Conservation (phyloP, 176 grass and related monocot species). For the Lolium multiflorum region DNA sequence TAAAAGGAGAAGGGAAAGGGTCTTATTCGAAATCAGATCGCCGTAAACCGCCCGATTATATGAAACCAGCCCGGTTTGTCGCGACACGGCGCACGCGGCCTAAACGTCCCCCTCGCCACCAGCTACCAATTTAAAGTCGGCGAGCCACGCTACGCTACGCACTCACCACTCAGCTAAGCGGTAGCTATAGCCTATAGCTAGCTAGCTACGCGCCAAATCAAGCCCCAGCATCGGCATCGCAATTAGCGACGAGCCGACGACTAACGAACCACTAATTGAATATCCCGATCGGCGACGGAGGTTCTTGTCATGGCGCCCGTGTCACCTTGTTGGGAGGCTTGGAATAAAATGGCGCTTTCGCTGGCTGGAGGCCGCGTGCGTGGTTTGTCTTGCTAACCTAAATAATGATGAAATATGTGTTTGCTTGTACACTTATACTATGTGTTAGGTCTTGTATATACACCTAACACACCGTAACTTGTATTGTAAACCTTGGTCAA, state of each 20-base stretch:
- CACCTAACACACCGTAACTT: no score
- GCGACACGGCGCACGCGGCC: conserved; percentile 1
- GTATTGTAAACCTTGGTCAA: no score
- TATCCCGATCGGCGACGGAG: not conserved
- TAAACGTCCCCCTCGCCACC: conserved; percentile 22
- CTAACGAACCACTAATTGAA: not conserved
- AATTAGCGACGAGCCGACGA: not conserved
- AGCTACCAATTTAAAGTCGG: not conserved
- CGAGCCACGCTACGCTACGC: not conserved
- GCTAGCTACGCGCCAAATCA: not conserved
- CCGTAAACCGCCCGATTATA: not conserved
- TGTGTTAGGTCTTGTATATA: no score
- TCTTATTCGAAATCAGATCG: not conserved
- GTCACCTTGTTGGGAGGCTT: not conserved
- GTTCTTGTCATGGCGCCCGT: not conserved
- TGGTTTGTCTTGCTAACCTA: not conserved
- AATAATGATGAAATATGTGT: no score
- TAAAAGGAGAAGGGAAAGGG: not conserved
- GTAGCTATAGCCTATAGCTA: no score
- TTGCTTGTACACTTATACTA: no score
- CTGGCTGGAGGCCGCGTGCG: not conserved
- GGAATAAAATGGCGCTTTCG: not conserved
- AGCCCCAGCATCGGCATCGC: not conserved
- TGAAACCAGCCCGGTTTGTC: not conserved
- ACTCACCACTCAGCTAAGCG: no score